Conservation (phyloP, 2,329 filamentous ascomycete genomes). For the Botrytis fragariae region DNA sequence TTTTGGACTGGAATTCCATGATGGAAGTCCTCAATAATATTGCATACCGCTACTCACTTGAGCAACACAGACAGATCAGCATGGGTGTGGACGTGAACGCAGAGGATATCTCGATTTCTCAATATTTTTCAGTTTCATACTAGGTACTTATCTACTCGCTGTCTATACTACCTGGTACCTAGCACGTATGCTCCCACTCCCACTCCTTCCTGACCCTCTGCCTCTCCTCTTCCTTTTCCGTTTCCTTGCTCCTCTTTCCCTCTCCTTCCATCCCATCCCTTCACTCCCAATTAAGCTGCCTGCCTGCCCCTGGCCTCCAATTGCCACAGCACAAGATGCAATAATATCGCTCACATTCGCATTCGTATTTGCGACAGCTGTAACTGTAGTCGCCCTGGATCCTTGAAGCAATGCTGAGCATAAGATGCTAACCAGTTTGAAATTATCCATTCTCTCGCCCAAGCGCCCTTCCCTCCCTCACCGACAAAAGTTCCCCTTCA, state of each 20-base stretch:
- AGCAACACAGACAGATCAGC: neutral
- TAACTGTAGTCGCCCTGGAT: neutral
- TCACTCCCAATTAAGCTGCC: neutral
- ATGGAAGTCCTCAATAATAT: neutral
- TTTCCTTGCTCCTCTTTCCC: neutral
- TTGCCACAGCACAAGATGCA: neutral
- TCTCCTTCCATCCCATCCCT: neutral
- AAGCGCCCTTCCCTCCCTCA: neutral
- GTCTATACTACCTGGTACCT: neutral
- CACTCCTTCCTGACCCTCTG: neutral
- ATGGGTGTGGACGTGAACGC: neutral
- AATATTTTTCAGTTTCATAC: neutral
- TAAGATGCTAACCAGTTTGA: neutral
- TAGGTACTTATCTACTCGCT: neutral
- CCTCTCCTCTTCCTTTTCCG: neutral
- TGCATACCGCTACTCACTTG: neutral
- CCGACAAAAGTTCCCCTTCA: neutral
- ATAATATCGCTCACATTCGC: neutral
- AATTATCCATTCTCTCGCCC: conserved; percentile 5
- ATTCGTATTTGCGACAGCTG: neutral
- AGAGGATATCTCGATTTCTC: neutral
- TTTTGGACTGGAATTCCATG: neutral
- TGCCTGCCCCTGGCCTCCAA: neutral
- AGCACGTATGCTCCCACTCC: neutral
- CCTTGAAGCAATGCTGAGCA: neutral